A percentile compares a stretch with the other conserved stretches of the same genome.
Conservation (phyloP, 2,329 filamentous ascomycete species). For the Sporothrix sp. region DNA sequence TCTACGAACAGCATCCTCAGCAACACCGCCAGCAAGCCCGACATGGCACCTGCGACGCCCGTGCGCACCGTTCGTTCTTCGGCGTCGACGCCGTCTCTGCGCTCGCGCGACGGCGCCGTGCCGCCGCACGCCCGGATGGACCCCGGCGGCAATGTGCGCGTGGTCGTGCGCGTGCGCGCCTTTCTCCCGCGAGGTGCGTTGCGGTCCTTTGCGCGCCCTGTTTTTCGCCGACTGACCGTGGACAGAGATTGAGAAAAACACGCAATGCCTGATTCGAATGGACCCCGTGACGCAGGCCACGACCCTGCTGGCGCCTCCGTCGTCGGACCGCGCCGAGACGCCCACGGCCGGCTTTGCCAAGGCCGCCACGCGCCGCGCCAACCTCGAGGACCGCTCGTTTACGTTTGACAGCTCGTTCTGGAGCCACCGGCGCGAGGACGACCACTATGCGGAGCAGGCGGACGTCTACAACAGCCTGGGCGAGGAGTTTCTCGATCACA, state of each 20-base stretch:
- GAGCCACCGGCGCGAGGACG: slow-evolving; percentile 80
- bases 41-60: slow-evolving; percentile 5
- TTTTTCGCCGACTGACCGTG: too few species aligned
- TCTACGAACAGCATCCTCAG: not conserved
- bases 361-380: slow-evolving; percentile 12
- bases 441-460: slow-evolving; percentile 81
- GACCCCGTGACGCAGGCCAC: slow-evolving; percentile 79
- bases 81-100: slow-evolving; percentile 69
- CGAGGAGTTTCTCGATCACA: slow-evolving; percentile 87
- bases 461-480: slow-evolving; percentile 83
- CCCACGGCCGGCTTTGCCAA: slow-evolving; percentile 22
- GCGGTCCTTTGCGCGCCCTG: not conserved
- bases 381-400: slow-evolving; percentile 42
- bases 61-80: slow-evolving; percentile 45
- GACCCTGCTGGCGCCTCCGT: slow-evolving; percentile 59
- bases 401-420: slow-evolving; percentile 97
- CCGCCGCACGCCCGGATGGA: slow-evolving; percentile 48
- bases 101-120: slow-evolving; percentile 60
- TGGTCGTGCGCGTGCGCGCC: slow-evolving; percentile 70
- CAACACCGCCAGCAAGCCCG: not conserved
- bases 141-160: slow-evolving; percentile 66
- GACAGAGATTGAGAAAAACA: slow-evolving; percentile 70
- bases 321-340: slow-evolving; percentile 18
- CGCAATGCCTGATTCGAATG: slow-evolving; percentile 85
- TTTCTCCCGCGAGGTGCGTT: slow-evolving; percentile 66